Evolutionary conservation across 257 asterid species (phyloP).

Genomic region (Przewalskia tangutica): DNA sequence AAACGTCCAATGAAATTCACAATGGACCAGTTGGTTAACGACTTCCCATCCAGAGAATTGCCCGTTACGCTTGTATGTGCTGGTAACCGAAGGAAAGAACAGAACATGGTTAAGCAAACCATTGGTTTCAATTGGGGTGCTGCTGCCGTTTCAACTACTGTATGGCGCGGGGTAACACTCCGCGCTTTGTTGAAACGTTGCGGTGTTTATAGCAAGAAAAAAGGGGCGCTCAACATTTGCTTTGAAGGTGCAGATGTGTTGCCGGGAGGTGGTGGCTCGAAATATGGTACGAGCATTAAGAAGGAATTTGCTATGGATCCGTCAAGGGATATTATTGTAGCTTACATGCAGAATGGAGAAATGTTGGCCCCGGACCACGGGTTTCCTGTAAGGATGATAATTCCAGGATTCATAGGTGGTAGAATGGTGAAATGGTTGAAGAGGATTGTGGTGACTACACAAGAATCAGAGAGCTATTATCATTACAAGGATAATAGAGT

Average conservation of each 20-base stretch:
- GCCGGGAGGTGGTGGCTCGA: conserved; percentile 94
- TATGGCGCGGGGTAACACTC: conserved; percentile 89
- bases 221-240: conserved; percentile 59
- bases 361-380: conserved; percentile 71
- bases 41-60: conserved; percentile 44
- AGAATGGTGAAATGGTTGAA: conserved; percentile 96
- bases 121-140: conserved; percentile 95
- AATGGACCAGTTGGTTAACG: conserved; percentile 55
- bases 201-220: conserved; percentile 41
- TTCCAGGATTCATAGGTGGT: conserved; percentile 91
- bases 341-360: conserved; percentile 91
- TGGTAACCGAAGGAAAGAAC: conserved; percentile 84
- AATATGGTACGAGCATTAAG: conserved; percentile 64
- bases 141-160: conserved; percentile 63
- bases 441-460: conserved; percentile 56
- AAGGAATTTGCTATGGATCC: conserved; percentile 76
- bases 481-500: conserved; percentile 73
- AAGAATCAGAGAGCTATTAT: conserved; percentile 64
- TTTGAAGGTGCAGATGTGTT: conserved; percentile 87
- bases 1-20: conserved; percentile 48
- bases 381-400: conserved; percentile 69
- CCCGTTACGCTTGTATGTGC: conserved; percentile 87
- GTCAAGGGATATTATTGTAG: conserved; percentile 60
- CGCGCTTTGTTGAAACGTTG: conserved; percentile 53
- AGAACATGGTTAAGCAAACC: conserved; percentile 81